phyloP scores from a whole-genome alignment of 805 yeast genomes.

The Citeromyces matritensis region DNA sequence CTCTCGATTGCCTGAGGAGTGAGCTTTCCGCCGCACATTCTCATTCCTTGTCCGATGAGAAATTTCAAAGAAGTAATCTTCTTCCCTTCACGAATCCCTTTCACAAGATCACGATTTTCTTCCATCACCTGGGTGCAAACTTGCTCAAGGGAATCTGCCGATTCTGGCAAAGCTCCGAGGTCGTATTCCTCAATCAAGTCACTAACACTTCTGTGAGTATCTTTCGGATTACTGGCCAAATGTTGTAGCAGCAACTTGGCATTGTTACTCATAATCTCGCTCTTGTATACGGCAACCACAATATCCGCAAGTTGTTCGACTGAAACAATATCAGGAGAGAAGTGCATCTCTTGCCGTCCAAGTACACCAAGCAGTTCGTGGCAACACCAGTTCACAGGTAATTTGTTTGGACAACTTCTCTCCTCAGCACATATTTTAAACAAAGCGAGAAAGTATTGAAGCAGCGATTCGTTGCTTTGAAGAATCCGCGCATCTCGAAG shows the following conservation, averaged over 20 bases:
- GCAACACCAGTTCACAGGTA: slow-evolving; percentile 65
- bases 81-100: slow-evolving; percentile 39
- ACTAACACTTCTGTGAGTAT: slow-evolving; percentile 15
- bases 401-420: slow-evolving; percentile 14
- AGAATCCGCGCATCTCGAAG: slow-evolving; percentile 66
- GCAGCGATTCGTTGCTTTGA: slow-evolving; percentile 29
- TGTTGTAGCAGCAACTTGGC: slow-evolving; percentile 55
- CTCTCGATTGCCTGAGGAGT: slow-evolving; percentile 11
- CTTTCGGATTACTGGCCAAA: slow-evolving; percentile 32
- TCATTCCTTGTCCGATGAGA: slow-evolving; percentile 79
- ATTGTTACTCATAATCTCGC: slow-evolving; percentile 45
- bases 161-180: slow-evolving; percentile 17
- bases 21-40: slow-evolving; percentile 52
- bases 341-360: slow-evolving; percentile 27
- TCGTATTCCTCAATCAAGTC: slow-evolving; percentile 39
- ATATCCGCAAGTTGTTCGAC: slow-evolving; percentile 36
- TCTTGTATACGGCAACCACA: slow-evolving; percentile 27
- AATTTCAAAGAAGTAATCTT: slow-evolving; percentile 53
- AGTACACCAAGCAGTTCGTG: slow-evolving; percentile 68
- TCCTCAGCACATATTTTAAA: slow-evolving; percentile 12
- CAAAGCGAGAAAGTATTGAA: slow-evolving; percentile 35
- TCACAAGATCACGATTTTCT: slow-evolving; percentile 36
- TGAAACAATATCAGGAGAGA: slow-evolving; percentile 17
- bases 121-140: slow-evolving; percentile 19
- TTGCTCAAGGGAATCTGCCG: slow-evolving; percentile 6